phyloP scores from a whole-genome alignment of 177 flowering plant genomes.

The Tripterygium wilfordii region DNA sequence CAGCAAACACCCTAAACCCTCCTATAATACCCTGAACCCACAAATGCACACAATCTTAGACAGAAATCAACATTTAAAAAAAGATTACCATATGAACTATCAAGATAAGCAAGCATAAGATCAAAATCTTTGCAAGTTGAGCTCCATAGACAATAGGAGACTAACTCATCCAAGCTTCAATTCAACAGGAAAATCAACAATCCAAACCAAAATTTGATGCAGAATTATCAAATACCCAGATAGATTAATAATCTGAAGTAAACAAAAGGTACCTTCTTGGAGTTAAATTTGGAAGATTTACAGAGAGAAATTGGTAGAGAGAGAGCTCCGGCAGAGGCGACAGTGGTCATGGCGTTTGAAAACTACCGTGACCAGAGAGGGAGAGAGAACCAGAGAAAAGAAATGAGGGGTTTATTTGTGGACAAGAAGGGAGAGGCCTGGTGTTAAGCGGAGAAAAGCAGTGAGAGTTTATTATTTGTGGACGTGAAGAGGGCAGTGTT shows the following conservation, averaged over 20 bases:
- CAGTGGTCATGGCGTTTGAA: slow-evolving; percentile 43
- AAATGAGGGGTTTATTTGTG: too few relatives aligned
- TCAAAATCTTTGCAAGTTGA: too few relatives aligned
- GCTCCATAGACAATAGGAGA: too few relatives aligned
- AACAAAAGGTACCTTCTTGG: slow-evolving; percentile 69
- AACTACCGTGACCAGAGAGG: slow-evolving; percentile 2
- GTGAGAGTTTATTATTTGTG: slow-evolving; percentile 20
- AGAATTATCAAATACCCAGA: slow-evolving; percentile 1
- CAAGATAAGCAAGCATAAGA: too few relatives aligned
- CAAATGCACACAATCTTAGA: too few relatives aligned
- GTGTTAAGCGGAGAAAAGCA: too few relatives aligned
- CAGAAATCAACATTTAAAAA: too few relatives aligned
- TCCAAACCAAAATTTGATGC: neutral
- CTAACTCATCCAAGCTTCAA: neutral
- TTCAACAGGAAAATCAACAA: neutral
- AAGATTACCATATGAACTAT: too few relatives aligned
- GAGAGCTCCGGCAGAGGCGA: slow-evolving; percentile 67
- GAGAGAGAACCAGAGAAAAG: slow-evolving; percentile 15
- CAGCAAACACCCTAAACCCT: slow-evolving; percentile 64
- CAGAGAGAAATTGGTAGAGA: slow-evolving; percentile 51
- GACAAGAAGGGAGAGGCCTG: too few relatives aligned
- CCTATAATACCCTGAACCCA: slow-evolving; percentile 49
- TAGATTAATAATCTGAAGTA: too few relatives aligned
- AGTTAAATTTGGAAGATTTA: slow-evolving; percentile 33
- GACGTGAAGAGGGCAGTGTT: slow-evolving; percentile 76